These are phyloP conservation scores for Pholiota adiposa DNA, from an alignment of 1,284 basidiomycete species.

Conservation along the genomic window DNA sequence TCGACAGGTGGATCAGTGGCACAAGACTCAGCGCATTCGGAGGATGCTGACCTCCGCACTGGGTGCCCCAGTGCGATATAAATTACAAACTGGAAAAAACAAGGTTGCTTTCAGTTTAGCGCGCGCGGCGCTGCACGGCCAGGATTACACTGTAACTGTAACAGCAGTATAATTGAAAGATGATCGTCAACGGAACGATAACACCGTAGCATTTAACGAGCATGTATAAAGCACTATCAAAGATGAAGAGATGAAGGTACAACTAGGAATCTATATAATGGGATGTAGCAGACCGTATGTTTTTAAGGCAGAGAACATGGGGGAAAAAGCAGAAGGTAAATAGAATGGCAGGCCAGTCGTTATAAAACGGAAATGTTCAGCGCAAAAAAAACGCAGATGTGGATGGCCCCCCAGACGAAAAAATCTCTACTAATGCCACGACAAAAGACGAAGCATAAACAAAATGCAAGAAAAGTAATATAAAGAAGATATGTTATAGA, in stretches of 20 bases:
- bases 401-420: neutral
- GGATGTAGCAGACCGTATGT: neutral
- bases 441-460: neutral
- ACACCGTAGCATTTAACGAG: neutral
- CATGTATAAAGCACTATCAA: neutral
- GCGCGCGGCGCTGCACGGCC: neutral
- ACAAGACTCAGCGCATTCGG: neutral
- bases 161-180: neutral
- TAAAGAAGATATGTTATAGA: constrained; percentile 18
- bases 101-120: neutral
- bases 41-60: neutral
- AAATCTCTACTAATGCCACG: neutral
- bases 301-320: neutral
- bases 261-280: constrained; percentile 7
- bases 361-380: neutral
- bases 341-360: neutral
- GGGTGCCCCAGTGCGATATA: neutral
- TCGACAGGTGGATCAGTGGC: neutral
- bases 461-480: neutral
- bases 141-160: no score
- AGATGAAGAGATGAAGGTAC: neutral
- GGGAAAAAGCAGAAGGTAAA: neutral
- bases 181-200: neutral
- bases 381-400: neutral
- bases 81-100: neutral